These are phyloP conservation scores for Lentinula boryana DNA, from an alignment of 768 basidiomycete species.

Conservation along the genomic window DNA sequence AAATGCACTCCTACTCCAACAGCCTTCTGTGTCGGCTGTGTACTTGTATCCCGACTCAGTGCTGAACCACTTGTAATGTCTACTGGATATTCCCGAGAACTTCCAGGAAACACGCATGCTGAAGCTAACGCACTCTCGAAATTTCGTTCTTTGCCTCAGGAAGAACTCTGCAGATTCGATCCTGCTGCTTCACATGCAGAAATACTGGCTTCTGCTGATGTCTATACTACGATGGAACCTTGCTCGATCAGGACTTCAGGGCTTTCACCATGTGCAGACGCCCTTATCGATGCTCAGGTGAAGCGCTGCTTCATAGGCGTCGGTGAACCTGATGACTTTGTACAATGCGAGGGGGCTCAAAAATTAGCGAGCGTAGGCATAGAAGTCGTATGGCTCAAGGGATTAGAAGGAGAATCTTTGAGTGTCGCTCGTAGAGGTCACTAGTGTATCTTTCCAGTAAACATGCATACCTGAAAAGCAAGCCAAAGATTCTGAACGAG, in stretches of 20 bases:
- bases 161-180: slow-evolving; percentile 27
- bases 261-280: slow-evolving; percentile 78
- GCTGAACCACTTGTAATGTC: slow-evolving; percentile 51
- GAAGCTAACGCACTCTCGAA: slow-evolving; percentile 92
- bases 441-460: background rate
- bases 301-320: slow-evolving; percentile 83
- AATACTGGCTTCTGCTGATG: slow-evolving; percentile 57
- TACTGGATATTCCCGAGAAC: slow-evolving; percentile 85
- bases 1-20: slow-evolving; percentile 65
- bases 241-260: slow-evolving; percentile 90
- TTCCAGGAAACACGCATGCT: slow-evolving; percentile 93
- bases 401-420: slow-evolving; percentile 77
- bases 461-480: background rate
- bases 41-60: slow-evolving; percentile 46
- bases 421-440: slow-evolving; percentile 66
- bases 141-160: slow-evolving; percentile 37
- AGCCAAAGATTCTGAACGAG: background rate
- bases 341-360: slow-evolving; percentile 82
- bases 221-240: slow-evolving; percentile 96
- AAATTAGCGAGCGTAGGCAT: slow-evolving; percentile 67
- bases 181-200: slow-evolving; percentile 27
- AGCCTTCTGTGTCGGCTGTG: slow-evolving; percentile 91
- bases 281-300: slow-evolving; percentile 67
- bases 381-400: slow-evolving; percentile 68
- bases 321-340: slow-evolving; percentile 90